Percentiles rank a stretch among this genome's conserved stretches.
phyloP scores from a whole-genome alignment of 345 rosid genomes.

The Populus nigra region DNA sequence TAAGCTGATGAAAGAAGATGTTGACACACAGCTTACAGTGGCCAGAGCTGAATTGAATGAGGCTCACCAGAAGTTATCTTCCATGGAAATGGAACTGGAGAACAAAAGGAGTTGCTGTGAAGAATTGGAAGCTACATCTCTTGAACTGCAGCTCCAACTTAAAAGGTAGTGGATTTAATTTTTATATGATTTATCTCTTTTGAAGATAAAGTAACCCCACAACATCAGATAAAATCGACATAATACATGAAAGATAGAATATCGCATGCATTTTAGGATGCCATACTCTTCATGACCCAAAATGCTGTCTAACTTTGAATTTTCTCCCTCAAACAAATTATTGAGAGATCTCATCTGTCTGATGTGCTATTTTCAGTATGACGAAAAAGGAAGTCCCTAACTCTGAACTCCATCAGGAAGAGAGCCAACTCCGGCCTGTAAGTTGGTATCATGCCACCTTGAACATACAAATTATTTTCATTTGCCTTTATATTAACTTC shows the following conservation, averaged over 20 bases:
- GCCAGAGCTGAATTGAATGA: constrained; percentile 38
- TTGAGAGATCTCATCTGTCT: constrained; percentile 18
- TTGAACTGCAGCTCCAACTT: constrained; percentile 44
- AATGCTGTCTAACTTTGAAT: neutral
- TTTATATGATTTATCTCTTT: neutral
- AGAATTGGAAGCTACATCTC: constrained; percentile 46
- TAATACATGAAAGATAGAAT: neutral
- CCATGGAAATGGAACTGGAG: constrained; percentile 46
- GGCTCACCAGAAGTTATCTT: constrained; percentile 32
- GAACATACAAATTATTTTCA: neutral
- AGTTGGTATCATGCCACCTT: constrained; percentile 29
- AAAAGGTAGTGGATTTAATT: constrained; percentile 43
- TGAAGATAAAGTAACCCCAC: neutral
- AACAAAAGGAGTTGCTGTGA: constrained; percentile 41
- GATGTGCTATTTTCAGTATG: constrained; percentile 44
- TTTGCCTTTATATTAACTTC: neutral
- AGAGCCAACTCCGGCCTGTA: constrained; percentile 58
- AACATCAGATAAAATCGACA: neutral
- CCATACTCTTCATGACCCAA: neutral
- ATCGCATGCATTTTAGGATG: neutral
- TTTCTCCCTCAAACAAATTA: neutral
- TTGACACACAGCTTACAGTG: constrained; percentile 30
- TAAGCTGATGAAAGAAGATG: constrained; percentile 32
- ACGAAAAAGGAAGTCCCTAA: constrained; percentile 32
- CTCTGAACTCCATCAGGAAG: constrained; percentile 40